Base-by-base conservation (phyloP, 1,284 basidiomycete species). In the Rhodotorula sp. region DNA sequence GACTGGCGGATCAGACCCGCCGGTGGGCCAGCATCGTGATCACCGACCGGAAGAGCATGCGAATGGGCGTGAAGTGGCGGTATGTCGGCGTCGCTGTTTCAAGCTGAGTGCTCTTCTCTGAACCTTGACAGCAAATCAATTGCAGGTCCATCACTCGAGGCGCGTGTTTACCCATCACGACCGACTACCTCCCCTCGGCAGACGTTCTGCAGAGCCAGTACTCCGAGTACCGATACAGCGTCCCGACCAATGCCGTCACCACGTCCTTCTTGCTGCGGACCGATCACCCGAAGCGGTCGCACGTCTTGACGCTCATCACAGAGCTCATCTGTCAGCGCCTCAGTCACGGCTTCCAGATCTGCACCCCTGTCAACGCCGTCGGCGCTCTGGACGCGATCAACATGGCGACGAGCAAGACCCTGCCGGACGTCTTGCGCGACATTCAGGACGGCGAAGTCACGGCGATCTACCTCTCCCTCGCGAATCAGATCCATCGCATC, bases 261-360 rank as follows among this genome's bases (percentile, higher is more conserved):
- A 75, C 81, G 18, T 83, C 82, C 4, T 94, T 94, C 83, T 83
- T 94, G 64, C 84, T 86, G 2, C 83, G 80, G 28, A 73, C 66
- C n/a, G 78, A 73, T 55, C 92, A 93, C 0, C 83, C 94, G 56
- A 89, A 88, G 0, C 67, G 67, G n/a, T 69, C 67, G 28, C 67
- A 69, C 62, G 61, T 58, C 45, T 65, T 81, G 48, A 80, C 80
- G 12, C 90, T 97, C 38, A 91, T 98, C 89, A 86, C 90, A 47
- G 93, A 93, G 63, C 95, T 98, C 91, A 90, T 92, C 1, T 93
- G 91, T 6, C 89, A 97, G 66, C 86, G 95, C 21, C 85, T 99
- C 14, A 88, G 90, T 12, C 94, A 98, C 80, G 95, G 95, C n/a
- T 99, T 97, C 81, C 95, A 99, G 80, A 93, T 98, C 78, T 89